Evolutionary conservation across 108 stramenopile species (phyloP), one percentile per base, ranked within the genome.

Genomic region (Nannochloropsis gaditana): DNA sequence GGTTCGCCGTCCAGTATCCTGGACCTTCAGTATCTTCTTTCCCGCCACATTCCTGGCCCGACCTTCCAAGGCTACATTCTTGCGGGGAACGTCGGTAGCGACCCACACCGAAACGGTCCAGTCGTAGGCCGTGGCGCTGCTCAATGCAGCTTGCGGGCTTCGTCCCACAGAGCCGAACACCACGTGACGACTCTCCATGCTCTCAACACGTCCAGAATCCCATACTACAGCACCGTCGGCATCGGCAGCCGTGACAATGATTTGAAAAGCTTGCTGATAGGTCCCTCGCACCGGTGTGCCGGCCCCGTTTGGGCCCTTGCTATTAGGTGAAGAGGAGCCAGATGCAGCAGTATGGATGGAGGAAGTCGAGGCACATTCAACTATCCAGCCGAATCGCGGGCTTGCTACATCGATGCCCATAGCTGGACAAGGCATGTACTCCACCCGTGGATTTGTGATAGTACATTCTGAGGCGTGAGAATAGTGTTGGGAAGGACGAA

Each of bases 371-470:
- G 31, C 15, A 73, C 19, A n/a, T n/a, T 73, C 59, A 15, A 73
- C 59, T n/a, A 73, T n/a, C 59, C 59, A 73, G 19, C 19, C 59
- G n/a, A 73, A 73, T 8, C 59, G 59, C n/a, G 59, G 59, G 59
- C n/a, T 73, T 15, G 59, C 59, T n/a, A 73, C 59, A n/a, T 73
- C 59, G 59, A 73, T 73, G 5, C 59, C 59, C 59, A 73, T 73
- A n/a, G 59, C 59, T 15, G 59, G 59, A 73, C 59, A 73, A n/a
- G 59, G 59, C 59, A 73, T 73, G n/a, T 73, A 73, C 59, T 73
- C 59, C 19, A 73, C 59, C 0, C 59, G 59, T n/a, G 4, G 59
- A n/a, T n/a, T 73, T 15, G 59, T 73, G 8, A 73, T 73, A n/a
- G 59, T 73, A n/a, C n/a, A 73, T n/a, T 73, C 59, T 73, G 59